Conservation (phyloP, 371 early-diverging fungal genomes). For the Mycotypha africana region DNA sequence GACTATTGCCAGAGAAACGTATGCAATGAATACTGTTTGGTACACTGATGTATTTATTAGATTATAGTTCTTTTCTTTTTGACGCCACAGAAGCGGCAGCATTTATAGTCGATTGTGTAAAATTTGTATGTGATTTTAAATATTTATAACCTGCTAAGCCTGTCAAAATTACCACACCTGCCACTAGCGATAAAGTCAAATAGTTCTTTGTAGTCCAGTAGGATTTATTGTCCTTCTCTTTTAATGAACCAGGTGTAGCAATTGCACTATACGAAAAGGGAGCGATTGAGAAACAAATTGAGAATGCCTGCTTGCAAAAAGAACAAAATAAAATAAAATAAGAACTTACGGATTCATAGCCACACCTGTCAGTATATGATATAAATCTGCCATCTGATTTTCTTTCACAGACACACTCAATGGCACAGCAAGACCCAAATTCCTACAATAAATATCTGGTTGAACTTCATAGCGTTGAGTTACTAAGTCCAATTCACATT, state of each 20-base stretch:
- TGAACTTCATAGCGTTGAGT: conserved; percentile 67
- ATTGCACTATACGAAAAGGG: conserved; percentile 30
- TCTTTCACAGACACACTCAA: conserved; percentile 85
- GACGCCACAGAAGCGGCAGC: conserved; percentile 11
- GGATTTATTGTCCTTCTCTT: conserved; percentile 32
- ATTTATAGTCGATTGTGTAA: conserved; percentile 1
- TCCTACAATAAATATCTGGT: conserved; percentile 91
- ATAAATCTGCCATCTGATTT: conserved; percentile 81
- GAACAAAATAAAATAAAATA: no score
- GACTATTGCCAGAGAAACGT: no score
- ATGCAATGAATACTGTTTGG: no score
- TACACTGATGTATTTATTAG: background rate
- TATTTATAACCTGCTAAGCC: conserved; percentile 37
- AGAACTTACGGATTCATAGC: conserved; percentile 79
- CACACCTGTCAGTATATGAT: conserved; percentile 76
- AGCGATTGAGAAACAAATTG: background rate
- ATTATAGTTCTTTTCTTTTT: conserved; percentile 7
- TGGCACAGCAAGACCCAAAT: conserved; percentile 79
- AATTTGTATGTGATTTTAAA: conserved; percentile 36
- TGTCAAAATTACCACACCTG: conserved; percentile 37
- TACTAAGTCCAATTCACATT: conserved; percentile 88
- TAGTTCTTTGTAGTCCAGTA: conserved; percentile 38
- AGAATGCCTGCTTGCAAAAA: background rate
- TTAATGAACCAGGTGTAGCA: conserved; percentile 38
- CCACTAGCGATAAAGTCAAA: conserved; percentile 30